Evolutionary conservation across 75 land plant genomes (phyloP).

Genomic region (Cupressus sempervirens): DNA sequence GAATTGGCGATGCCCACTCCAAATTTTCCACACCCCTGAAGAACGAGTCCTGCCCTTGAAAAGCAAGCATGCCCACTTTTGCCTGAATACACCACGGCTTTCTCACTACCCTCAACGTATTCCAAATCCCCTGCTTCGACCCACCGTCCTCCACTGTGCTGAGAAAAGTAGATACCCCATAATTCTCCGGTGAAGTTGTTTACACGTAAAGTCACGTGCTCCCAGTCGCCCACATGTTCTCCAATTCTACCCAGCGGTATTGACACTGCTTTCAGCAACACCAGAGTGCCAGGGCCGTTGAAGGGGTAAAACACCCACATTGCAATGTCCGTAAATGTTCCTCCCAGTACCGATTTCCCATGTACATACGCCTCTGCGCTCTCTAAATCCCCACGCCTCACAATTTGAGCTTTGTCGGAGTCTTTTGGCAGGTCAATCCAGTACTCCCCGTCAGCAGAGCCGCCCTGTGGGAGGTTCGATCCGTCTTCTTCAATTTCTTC

Average conservation of each 20-base stretch:
- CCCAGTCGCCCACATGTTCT: background rate
- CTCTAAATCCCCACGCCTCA: constrained; percentile 19
- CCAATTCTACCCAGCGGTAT: too few relatives aligned
- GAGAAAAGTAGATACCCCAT: constrained; percentile 17
- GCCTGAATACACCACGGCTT: constrained; percentile 18
- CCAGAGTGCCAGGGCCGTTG: constrained; percentile 26
- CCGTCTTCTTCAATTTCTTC: too few relatives aligned
- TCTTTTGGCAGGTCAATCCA: too few relatives aligned
- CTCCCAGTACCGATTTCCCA: constrained; percentile 23
- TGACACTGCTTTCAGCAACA: too few relatives aligned
- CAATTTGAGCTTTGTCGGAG: constrained; percentile 15
- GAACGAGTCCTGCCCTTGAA: constrained; percentile 22
- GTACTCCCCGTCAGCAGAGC: constrained; percentile 16
- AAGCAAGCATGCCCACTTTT: constrained; percentile 28
- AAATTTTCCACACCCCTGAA: constrained; percentile 30
- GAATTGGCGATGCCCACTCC: constrained; percentile 36
- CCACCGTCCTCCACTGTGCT: constrained; percentile 32
- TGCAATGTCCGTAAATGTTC: constrained; percentile 23
- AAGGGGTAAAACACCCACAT: background rate
- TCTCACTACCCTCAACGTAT: constrained; percentile 5
- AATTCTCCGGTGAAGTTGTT: constrained; percentile 33
- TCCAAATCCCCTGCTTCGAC: constrained; percentile 17
- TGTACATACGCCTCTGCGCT: constrained; percentile 25
- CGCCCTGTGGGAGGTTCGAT: background rate
- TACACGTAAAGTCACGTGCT: constrained; percentile 29